These are phyloP conservation scores for Emericellopsis atlantica DNA, from an alignment of 2,329 filamentous ascomycete species.

Conservation along the genomic window DNA sequence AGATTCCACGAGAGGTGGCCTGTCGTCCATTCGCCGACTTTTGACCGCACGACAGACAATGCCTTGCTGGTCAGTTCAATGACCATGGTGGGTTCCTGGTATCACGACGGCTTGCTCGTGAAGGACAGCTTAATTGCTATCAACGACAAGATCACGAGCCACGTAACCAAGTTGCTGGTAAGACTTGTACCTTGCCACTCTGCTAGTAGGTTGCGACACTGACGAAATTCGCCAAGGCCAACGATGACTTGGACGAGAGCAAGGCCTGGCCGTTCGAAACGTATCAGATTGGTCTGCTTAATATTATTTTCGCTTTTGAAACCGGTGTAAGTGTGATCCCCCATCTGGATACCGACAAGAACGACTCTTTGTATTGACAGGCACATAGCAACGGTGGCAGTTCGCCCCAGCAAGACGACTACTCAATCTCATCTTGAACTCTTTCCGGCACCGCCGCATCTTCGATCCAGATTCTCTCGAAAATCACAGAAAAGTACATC, in stretches of 20 bases:
- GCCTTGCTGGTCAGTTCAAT: slow-evolving; percentile 14
- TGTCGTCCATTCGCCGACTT: slow-evolving; percentile 22
- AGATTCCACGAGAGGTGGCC: slow-evolving; percentile 27
- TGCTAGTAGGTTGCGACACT: too few relatives aligned
- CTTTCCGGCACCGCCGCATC: slow-evolving; percentile 20
- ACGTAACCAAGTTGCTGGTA: neutral
- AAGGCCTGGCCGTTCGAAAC: slow-evolving; percentile 15
- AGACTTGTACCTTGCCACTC: too few relatives aligned
- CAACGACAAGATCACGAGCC: slow-evolving; percentile 16
- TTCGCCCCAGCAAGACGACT: slow-evolving; percentile 18
- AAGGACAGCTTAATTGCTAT: slow-evolving; percentile 14
- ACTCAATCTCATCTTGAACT: slow-evolving; percentile 18
- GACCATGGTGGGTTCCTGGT: slow-evolving; percentile 25
- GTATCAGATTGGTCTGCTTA: slow-evolving; percentile 21
- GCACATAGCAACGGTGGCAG: slow-evolving; percentile 14
- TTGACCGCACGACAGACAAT: slow-evolving; percentile 15
- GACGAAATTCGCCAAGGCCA: neutral
- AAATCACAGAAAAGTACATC: slow-evolving; percentile 19
- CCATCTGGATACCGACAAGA: too few relatives aligned
- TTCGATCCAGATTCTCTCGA: slow-evolving; percentile 20
- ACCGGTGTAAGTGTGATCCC: slow-evolving; percentile 13
- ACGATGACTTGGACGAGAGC: slow-evolving; percentile 1
- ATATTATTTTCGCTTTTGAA: slow-evolving; percentile 25
- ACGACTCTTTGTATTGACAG: neutral
- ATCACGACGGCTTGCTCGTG: slow-evolving; percentile 13